Evolutionary conservation across 768 basidiomycete species (phyloP), one percentile per base, ranked within the genome.

Genomic region (Heimioporus sp.): DNA sequence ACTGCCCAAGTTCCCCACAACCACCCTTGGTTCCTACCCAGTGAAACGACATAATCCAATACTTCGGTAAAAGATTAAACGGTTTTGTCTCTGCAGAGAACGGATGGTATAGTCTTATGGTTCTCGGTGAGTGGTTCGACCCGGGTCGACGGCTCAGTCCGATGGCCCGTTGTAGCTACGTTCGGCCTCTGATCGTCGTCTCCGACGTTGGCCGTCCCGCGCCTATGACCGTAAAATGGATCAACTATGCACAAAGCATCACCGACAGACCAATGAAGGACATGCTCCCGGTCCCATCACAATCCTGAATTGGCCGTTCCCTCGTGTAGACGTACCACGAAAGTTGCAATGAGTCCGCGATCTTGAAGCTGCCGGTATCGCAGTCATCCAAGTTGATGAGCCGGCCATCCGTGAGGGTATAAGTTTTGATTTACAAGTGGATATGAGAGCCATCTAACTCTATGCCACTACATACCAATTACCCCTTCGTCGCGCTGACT

Each of bases 251-350:
- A 49, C 97, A 98, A 78, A 93, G 90, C 68, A 67, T 98, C 65
- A 91, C 95, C 62, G 75, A 82, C 68, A 86, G 84, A 72, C 97
- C 95, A 63, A 94, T 98, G 92, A 99, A 99, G 86, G 96, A 97
- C 61, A 98, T 98, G 97, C 80, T 98, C 51, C 96, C 51, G 96
- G 96, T 57, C 95, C 94, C n/a, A 94, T 98, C 71, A 94, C 93
- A 56, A 97, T 99, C 75, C 85, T 98, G 74, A 98, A 98, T 82
- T 99, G 97, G 97, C 98, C 97, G 32, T 99, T 99, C 95, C 97
- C 97, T 66, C 96, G 97, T 72, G 92, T 92, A 60, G 97, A 99
- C 69, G 89, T 98, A 60, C 84, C 89, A 49, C 91, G 92, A 69
- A 96, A 98, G 76, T 73, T 95, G 59, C 97, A 99, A 77, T 94